Conservation (phyloP, 345 rosid species). For the Toxicodendron radicans region DNA sequence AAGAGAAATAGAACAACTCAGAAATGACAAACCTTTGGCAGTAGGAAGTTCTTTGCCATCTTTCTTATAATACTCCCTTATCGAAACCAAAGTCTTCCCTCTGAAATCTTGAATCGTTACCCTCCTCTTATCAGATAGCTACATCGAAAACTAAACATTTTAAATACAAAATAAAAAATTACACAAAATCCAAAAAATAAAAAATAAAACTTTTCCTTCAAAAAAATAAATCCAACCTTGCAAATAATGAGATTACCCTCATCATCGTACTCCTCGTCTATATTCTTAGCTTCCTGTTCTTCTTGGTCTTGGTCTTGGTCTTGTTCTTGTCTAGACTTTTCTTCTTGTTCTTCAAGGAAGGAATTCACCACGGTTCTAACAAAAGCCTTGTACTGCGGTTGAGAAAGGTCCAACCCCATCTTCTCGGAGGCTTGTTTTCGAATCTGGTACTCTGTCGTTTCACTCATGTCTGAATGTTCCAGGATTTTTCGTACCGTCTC, state of each 20-base stretch:
- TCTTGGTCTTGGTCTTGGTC: constrained; percentile 17
- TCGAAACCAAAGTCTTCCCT: constrained; percentile 78
- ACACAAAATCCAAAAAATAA: no score
- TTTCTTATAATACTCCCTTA: constrained; percentile 76
- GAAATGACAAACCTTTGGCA: constrained; percentile 56
- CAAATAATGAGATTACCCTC: constrained; percentile 83
- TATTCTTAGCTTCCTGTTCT: constrained; percentile 23
- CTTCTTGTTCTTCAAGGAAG: constrained; percentile 71
- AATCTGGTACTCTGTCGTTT: constrained; percentile 74
- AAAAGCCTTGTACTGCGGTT: constrained; percentile 54
- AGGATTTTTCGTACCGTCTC: constrained; percentile 60
- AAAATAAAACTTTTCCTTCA: not conserved
- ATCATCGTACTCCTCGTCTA: constrained; percentile 58
- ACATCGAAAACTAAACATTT: not conserved
- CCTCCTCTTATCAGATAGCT: constrained; percentile 77
- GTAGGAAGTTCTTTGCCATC: constrained; percentile 89
- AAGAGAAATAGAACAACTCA: not conserved
- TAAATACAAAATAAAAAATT: constrained; percentile 3
- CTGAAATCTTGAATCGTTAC: constrained; percentile 82
- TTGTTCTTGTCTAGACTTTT: constrained; percentile 32
- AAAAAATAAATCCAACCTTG: constrained; percentile 38
- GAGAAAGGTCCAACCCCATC: constrained; percentile 66
- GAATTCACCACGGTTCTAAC: constrained; percentile 60
- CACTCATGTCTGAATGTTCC: constrained; percentile 62
- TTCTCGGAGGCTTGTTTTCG: constrained; percentile 66